Percentiles rank a stretch among this genome's conserved stretches.
These are phyloP conservation scores for Nigrospora osmanthi DNA, from an alignment of 2,329 filamentous ascomycete species.

Conservation along the genomic window DNA sequence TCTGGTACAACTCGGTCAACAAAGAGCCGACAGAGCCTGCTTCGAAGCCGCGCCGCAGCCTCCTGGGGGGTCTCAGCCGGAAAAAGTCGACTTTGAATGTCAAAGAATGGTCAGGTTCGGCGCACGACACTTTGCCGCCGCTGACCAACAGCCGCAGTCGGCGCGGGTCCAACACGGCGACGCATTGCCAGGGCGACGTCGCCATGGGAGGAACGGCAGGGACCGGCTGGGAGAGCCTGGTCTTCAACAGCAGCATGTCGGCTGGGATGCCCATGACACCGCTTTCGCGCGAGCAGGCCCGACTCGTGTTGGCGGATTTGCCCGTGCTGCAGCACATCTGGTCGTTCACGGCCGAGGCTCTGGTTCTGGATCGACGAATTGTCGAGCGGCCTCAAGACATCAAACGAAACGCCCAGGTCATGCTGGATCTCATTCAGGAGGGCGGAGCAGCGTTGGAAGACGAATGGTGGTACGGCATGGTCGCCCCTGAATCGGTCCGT, in stretches of 20 bases:
- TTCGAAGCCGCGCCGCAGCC: constrained; percentile 38
- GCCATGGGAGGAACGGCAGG: constrained; percentile 7
- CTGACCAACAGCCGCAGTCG: constrained; percentile 11
- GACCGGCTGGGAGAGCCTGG: constrained; percentile 26
- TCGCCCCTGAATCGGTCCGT: constrained; percentile 44
- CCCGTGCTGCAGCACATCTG: constrained; percentile 53
- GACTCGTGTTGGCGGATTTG: constrained; percentile 44
- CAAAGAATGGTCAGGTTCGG: constrained; percentile 15
- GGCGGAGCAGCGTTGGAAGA: constrained; percentile 52
- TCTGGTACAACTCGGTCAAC: constrained; percentile 47
- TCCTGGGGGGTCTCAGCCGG: constrained; percentile 45
- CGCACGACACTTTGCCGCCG: constrained; percentile 1
- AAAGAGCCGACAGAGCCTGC: constrained; percentile 34
- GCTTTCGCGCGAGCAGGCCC: constrained; percentile 41
- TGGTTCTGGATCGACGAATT: constrained; percentile 52
- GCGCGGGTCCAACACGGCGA: constrained; percentile 18
- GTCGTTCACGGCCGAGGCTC: constrained; percentile 53
- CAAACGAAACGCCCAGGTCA: constrained; percentile 53
- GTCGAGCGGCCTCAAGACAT: constrained; percentile 52
- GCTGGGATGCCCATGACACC: constrained; percentile 56
- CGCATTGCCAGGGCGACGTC: constrained; percentile 7
- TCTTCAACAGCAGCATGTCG: constrained; percentile 52
- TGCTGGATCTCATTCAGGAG: constrained; percentile 57
- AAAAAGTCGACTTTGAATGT: constrained; percentile 44
- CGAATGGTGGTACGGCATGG: constrained; percentile 53